A percentile compares a stretch with the other conserved stretches of the same genome.
These are phyloP conservation scores for Phyllosticta capitalensis DNA, from an alignment of 2,329 filamentous ascomycete genomes.

Conservation along the genomic window DNA sequence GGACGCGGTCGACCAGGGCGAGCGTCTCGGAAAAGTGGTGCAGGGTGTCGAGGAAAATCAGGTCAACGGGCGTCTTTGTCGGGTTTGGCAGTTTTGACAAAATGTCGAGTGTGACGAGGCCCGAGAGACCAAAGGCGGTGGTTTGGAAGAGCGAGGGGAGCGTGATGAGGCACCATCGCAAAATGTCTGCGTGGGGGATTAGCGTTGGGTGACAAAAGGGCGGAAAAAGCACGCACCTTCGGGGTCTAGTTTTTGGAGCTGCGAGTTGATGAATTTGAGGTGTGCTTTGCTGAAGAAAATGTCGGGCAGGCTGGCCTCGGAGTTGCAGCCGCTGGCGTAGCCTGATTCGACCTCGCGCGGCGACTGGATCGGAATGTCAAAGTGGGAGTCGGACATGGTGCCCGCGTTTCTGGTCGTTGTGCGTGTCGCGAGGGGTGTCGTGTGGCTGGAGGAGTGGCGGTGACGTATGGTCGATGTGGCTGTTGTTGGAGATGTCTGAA, in stretches of 20 bases:
- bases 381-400: conserved; percentile 9
- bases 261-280: conserved; percentile 80
- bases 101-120: conserved; percentile 50
- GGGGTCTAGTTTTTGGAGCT: conserved; percentile 78
- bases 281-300: conserved; percentile 82
- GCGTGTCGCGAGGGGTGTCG: background rate
- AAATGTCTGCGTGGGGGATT: conserved; percentile 51
- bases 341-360: conserved; percentile 61
- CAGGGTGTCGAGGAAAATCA: conserved; percentile 47
- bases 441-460: background rate
- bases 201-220: conserved; percentile 17
- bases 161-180: conserved; percentile 84
- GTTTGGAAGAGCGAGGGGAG: conserved; percentile 70
- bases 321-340: conserved; percentile 64
- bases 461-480: background rate
- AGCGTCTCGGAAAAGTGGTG: conserved; percentile 44
- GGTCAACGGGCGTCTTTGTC: conserved; percentile 44
- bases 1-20: conserved; percentile 54
- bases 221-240: conserved; percentile 42
- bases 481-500: background rate
- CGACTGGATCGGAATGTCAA: conserved; percentile 10
- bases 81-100: conserved; percentile 60
- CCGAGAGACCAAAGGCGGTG: conserved; percentile 42
- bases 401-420: too few relatives aligned
- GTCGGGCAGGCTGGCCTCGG: conserved; percentile 56